Percentiles rank a stretch among this genome's conserved stretches.
Conservation (phyloP, 352 stramenopile species). For the Plasmopara muralis region DNA sequence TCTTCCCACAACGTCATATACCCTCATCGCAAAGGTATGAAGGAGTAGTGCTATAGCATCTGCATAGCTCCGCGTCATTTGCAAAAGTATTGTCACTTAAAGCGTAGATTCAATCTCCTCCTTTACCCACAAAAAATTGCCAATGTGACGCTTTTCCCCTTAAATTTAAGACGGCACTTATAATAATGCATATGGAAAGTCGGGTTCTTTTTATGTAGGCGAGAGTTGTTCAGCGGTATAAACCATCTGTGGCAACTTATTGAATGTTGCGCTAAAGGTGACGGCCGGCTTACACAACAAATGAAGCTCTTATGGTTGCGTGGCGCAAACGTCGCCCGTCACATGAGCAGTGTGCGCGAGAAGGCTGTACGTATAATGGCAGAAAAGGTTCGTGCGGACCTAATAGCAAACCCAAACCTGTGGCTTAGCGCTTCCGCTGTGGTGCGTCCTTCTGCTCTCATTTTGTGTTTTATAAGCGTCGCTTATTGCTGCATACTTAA, state of each 20-base stretch:
- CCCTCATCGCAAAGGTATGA: too few relatives aligned
- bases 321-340: constrained; percentile 16
- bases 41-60: too few relatives aligned
- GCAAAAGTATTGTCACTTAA: too few relatives aligned
- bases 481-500: constrained; percentile 1
- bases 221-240: too few relatives aligned
- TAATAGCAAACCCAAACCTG: constrained; percentile 78
- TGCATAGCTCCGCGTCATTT: too few relatives aligned
- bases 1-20: too few relatives aligned
- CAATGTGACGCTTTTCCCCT: too few relatives aligned
- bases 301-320: constrained; percentile 33
- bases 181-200: too few relatives aligned
- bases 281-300: neutral
- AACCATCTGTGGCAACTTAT: neutral
- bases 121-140: too few relatives aligned
- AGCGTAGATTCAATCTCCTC: too few relatives aligned
- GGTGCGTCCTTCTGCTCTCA: constrained; percentile 30
- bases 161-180: too few relatives aligned
- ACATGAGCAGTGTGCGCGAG: constrained; percentile 55
- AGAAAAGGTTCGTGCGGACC: constrained; percentile 48
- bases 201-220: too few relatives aligned
- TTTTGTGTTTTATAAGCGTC: neutral
- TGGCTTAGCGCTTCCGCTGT: constrained; percentile 75
- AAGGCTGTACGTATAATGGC: constrained; percentile 52
- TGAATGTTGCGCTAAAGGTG: constrained; percentile 6